Evolutionary conservation across 2,329 filamentous ascomycete species (phyloP), one percentile per base, ranked within the genome.

Genomic region (Coniochaeta sp.): DNA sequence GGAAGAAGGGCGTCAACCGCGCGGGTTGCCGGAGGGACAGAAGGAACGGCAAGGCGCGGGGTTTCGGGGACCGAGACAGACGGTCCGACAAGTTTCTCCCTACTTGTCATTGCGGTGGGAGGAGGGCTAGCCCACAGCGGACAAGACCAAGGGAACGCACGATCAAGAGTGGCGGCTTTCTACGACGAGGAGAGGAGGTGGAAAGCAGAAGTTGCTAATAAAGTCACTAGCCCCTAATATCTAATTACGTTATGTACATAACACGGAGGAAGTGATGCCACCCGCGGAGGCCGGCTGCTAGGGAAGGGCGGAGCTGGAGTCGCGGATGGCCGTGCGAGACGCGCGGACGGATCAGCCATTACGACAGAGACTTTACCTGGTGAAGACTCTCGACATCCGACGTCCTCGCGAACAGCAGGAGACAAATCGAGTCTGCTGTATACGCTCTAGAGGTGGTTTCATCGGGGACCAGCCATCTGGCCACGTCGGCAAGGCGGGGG

Each of bases 231-330:
- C 64, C 62, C 59, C 61, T 70, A 70, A 70, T 70, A 68, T 66
- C 62, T 70, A 70, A 70, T 70, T 3, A 59, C 63, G 64, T 61
- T 64, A 62, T 69, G 67, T 70, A 69, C 64, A 69, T 69, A 67
- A 62, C 58, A 40, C n/a, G 38, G 38, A 40, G 16, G 38, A n/a
- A 40, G 38, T 17, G 38, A 40, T 40, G 38, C 17, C 16, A 40
- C 3, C n/a, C 16, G 38, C 38, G 6, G 16, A n/a, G 17, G 16
- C 17, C 38, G 17, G 17, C 16, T 6, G n/a, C 38, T 8, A 4
- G 38, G 38, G 38, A 8, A n/a, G 38, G 38, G n/a, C 16, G 38
- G 11, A 40, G 9, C 16, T 9, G 38, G 16, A 14, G 34, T 38
- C 28, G 34, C 34, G 34, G 16, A 38, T 12, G 34, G 34, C 11